Base-by-base conservation (phyloP, 2,329 filamentous ascomycete species). In the Cytospora paraplurivora region DNA sequence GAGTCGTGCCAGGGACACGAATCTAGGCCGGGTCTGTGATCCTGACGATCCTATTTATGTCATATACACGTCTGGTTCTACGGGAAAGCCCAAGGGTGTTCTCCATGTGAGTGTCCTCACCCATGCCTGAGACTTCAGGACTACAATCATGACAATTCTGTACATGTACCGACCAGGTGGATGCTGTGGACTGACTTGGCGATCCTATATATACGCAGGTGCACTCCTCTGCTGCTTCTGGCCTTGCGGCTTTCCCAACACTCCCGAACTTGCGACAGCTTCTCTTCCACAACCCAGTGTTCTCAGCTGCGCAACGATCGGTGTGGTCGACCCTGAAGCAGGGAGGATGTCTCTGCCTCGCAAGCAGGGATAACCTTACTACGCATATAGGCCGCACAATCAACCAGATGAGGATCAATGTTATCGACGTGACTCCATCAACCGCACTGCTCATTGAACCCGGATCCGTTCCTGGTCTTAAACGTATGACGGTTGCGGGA, bases 281-380 rank as follows among this genome's bases (percentile, higher is more conserved):
- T 72, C 82, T 96, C 70, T 81, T 78, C 55, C 87, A 93, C 69
- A 88, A 97, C 44, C 93, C 93, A 1, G 37, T 58, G 0, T 96
- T 96, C 72, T 79, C 80, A 17, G 85, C 92, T 53, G 97, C 97
- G 73, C 82, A 97, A 1, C 93, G 97, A 73, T 97, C 97, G 73
- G 93, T 93, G 3, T 89, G 92, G 4, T 92, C 93, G 0, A 97
- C 93, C 0, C 97, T 97, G 72, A 93, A 97, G 5, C 97, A 97
- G 73, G 93, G 97, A 73, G 93, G 95, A 5, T 96, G 96, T 80
- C 97, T 97, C 68, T 90, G 93, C 0, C 79, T 93, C 15, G 89
- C 87, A 66, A 82, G 91, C 62, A 89, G 89, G 2, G 79, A 79
- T n/a, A 96, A 92, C 0, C 77, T 97, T 2, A 85, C 93, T 69